phyloP scores from a whole-genome alignment of 768 basidiomycete genomes.

The Fistulinella prunicolor region DNA sequence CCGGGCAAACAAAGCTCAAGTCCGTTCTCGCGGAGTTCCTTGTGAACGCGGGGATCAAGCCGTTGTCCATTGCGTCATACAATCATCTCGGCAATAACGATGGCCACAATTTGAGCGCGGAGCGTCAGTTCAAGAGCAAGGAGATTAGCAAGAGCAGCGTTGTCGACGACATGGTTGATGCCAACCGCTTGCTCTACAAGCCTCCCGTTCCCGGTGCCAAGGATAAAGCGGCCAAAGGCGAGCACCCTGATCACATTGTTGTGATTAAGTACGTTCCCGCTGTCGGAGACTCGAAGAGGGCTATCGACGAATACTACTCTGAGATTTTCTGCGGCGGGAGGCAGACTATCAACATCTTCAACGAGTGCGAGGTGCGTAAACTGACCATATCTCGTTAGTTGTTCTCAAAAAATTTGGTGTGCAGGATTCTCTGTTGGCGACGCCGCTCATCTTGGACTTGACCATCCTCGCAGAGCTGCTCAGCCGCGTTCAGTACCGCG shows the following conservation, averaged over 20 bases:
- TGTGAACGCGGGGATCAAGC: slow-evolving; percentile 98
- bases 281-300: slow-evolving; percentile 95
- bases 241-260: slow-evolving; percentile 96
- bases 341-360: slow-evolving; percentile 95
- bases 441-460: slow-evolving; percentile 93
- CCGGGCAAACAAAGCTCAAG: slow-evolving; percentile 97
- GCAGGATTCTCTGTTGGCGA: slow-evolving; percentile 92
- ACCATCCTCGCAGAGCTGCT: slow-evolving; percentile 91
- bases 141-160: slow-evolving; percentile 97
- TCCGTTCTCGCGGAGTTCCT: slow-evolving; percentile 97
- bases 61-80: slow-evolving; percentile 94
- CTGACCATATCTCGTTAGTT: no score
- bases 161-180: slow-evolving; percentile 96
- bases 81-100: slow-evolving; percentile 99
- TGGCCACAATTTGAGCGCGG: slow-evolving; percentile 86
- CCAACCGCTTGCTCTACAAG: slow-evolving; percentile 89
- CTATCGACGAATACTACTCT: slow-evolving; percentile 99
- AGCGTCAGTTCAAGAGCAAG: slow-evolving; percentile 95
- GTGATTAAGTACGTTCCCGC: slow-evolving; percentile 98
- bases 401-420: slow-evolving; percentile 1
- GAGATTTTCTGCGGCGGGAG: slow-evolving; percentile 97
- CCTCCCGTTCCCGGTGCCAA: slow-evolving; percentile 57
- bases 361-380: slow-evolving; percentile 84
- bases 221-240: slow-evolving; percentile 71
- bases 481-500: slow-evolving; percentile 89